Percentiles rank a stretch among this genome's conserved stretches.
phyloP scores from a whole-genome alignment of 2,329 filamentous ascomycete species.

The Magnaporthales sp. region DNA sequence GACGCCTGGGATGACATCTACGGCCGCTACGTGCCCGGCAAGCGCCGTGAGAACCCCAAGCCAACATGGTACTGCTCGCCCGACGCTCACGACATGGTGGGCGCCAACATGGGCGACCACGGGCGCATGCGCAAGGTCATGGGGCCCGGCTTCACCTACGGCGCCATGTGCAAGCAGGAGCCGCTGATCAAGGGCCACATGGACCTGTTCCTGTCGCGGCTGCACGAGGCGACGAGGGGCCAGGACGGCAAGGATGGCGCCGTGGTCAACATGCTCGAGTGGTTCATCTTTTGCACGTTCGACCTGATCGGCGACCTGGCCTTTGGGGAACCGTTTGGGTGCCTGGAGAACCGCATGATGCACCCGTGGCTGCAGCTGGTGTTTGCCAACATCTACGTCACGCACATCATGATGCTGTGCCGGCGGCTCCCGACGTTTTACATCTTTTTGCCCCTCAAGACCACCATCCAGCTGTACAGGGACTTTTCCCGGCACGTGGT shows the following conservation, averaged over 20 bases:
- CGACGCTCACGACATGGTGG: conserved; percentile 6
- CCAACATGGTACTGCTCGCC: not conserved
- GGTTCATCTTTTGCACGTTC: not conserved
- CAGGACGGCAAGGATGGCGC: too few relatives aligned
- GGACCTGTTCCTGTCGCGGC: too few relatives aligned
- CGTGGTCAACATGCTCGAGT: not conserved
- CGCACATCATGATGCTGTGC: not conserved
- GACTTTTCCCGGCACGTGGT: not conserved
- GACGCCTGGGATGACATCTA: not conserved
- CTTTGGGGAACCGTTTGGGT: conserved; percentile 20
- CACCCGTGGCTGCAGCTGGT: not conserved
- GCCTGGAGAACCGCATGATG: conserved; percentile 14
- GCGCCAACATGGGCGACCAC: conserved; percentile 4
- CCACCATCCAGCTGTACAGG: not conserved
- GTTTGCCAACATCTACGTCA: not conserved
- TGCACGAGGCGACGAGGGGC: too few relatives aligned
- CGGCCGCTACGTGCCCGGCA: not conserved
- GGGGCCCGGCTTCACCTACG: not conserved
- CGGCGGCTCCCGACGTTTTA: not conserved
- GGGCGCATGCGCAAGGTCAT: not conserved
- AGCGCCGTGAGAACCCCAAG: not conserved
- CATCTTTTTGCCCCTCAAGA: not conserved
- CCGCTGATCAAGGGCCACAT: too few relatives aligned
- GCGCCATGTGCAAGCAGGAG: too few relatives aligned
- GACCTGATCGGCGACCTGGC: not conserved